Base-by-base conservation (phyloP, 1,284 basidiomycete genomes). In the Phylloporus sp. region DNA sequence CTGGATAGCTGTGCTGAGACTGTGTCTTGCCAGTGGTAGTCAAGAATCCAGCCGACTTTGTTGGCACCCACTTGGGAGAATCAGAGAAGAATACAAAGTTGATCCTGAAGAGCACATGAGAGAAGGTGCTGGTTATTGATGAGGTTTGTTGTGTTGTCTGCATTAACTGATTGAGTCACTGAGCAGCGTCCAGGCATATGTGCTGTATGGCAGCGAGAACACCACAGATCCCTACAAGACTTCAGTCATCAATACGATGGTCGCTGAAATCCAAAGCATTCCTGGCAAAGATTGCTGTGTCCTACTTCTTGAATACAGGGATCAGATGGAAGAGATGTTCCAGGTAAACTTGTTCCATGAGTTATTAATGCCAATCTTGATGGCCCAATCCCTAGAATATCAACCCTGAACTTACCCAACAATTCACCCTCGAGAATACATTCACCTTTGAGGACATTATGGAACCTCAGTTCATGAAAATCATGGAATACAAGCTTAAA, bases 231-330 rank as follows among this genome's bases (percentile, higher is more conserved):
- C 77, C 0, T 90, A 77, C 75, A 90, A 88, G 70, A 87, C 85
- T 1, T 81, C 87, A 0, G 89, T 90, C 47, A 87, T 90, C 56
- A 89, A 90, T 65, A 90, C 89, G 2, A 84, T 90, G 58, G 89
- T 90, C 0, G 89, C 89, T 0, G 89, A 90, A 71, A 83, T 90
- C 12, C 89, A 91, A 68, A 88, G 82, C 59, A 80, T 81, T 2
- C 86, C 86, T 0, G 88, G 88, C 0, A 88, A 90, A 63, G 89
- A 90, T 68, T 82, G 88, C 5, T 89, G 87, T 62, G 86, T 90
- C 1, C 77, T 90, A 32, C 69, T 90, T 42, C 72, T 89, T 1
- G 88, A 89, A 17, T 91, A 91, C 70, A 84, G 85, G 64, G 77
- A 83, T 0, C 79, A 89, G 66, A 90, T 91, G 80, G 74, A 78